Evolutionary conservation across 441 rosid genomes (phyloP).

Genomic region (Capsella rubella): DNA sequence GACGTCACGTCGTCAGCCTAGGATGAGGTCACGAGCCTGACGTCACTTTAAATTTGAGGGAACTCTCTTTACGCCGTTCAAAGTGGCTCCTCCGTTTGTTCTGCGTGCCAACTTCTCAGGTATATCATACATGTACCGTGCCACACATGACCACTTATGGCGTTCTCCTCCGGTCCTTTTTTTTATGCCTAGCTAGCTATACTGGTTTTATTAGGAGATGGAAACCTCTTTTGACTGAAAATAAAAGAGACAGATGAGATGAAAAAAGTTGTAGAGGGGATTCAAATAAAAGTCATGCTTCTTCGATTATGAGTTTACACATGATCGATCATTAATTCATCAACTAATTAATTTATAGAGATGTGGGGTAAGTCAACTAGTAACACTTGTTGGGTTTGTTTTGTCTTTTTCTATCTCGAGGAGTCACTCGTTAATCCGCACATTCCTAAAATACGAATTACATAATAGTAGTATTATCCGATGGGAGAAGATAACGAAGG

Average conservation of each 20-base stretch:
- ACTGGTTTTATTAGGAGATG: neutral
- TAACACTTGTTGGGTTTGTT: conserved; percentile 8
- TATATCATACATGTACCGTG: conserved; percentile 16
- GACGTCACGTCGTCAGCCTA: conserved; percentile 14
- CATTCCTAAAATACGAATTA: conserved; percentile 14
- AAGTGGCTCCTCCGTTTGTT: conserved; percentile 31
- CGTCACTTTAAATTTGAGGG: conserved; percentile 19
- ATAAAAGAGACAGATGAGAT: neutral
- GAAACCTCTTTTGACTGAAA: neutral
- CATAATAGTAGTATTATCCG: neutral
- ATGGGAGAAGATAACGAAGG: neutral
- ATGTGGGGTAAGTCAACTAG: conserved; percentile 36
- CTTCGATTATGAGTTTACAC: conserved; percentile 19
- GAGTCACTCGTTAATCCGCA: conserved; percentile 32
- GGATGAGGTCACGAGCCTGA: conserved; percentile 31
- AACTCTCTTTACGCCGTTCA: conserved; percentile 13
- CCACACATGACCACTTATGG: conserved; percentile 28
- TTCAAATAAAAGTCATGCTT: conserved; percentile 14
- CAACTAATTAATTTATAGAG: conserved; percentile 9
- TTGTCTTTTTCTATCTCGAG: conserved; percentile 12
- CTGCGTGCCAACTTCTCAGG: conserved; percentile 38
- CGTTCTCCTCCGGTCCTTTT: neutral
- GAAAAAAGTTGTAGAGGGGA: neutral
- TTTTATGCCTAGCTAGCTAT: neutral
- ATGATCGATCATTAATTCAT: neutral